A percentile compares a stretch with the other conserved stretches of the same genome.
Evolutionary conservation across 331 rosid species (phyloP).

Genomic region (Ulmus americana): DNA sequence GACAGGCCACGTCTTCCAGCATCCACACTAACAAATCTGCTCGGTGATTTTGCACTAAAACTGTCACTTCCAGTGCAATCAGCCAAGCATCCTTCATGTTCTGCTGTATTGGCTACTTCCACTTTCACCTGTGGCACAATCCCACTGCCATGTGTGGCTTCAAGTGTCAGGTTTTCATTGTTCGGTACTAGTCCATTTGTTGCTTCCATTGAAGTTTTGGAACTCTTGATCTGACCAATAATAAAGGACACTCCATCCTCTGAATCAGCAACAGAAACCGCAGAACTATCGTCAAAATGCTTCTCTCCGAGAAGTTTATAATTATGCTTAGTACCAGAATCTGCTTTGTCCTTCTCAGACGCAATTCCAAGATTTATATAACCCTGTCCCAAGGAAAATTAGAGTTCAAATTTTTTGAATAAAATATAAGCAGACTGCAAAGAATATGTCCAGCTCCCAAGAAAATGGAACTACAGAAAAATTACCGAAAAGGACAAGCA

Average conservation of each 20-base stretch:
- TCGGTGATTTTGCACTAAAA: constrained; percentile 24
- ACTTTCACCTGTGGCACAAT: constrained; percentile 17
- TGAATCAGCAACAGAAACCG: constrained; percentile 67
- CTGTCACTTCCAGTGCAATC: constrained; percentile 31
- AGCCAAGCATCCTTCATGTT: constrained; percentile 32
- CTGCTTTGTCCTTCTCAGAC: constrained; percentile 61
- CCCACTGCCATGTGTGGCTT: constrained; percentile 33
- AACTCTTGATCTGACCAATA: constrained; percentile 57
- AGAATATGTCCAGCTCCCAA: neutral
- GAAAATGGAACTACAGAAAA: constrained; percentile 16
- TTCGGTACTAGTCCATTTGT: constrained; percentile 31
- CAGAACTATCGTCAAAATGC: constrained; percentile 45
- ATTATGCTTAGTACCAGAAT: constrained; percentile 41
- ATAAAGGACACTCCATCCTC: constrained; percentile 93
- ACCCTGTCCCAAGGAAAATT: constrained; percentile 53
- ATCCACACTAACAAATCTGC: constrained; percentile 27
- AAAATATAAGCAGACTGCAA: constrained; percentile 9
- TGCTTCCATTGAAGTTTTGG: constrained; percentile 37
- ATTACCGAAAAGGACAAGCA: constrained; percentile 1
- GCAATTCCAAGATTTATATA: constrained; percentile 94
- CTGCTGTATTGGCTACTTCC: constrained; percentile 30
- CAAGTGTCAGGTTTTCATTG: constrained; percentile 26
- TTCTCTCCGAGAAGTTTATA: constrained; percentile 60
- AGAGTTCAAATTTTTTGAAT: constrained; percentile 7
- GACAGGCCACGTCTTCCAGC: constrained; percentile 34